Percentiles rank a stretch among this genome's conserved stretches.
phyloP scores from a whole-genome alignment of 148 eudicot species.

The Agrostemma githago region DNA sequence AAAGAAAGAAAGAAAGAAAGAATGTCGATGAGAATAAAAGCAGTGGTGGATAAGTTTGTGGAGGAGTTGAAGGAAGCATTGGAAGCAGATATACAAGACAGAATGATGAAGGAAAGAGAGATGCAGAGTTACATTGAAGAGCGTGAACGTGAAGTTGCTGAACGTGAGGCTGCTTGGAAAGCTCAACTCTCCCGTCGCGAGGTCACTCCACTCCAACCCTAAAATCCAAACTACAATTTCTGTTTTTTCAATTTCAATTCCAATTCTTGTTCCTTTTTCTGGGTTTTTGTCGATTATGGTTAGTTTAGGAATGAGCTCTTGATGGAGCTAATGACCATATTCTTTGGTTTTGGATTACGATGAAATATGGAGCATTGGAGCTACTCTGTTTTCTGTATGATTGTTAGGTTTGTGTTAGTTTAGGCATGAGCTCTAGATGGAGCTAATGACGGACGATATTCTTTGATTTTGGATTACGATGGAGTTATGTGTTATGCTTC shows the following conservation, averaged over 20 bases:
- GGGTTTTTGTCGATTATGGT: background rate
- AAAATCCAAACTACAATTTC: too few relatives aligned
- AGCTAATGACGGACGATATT: too few relatives aligned
- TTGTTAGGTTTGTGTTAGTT: too few relatives aligned
- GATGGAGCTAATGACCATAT: too few relatives aligned
- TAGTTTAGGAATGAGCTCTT: background rate
- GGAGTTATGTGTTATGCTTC: too few relatives aligned
- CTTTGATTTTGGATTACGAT: too few relatives aligned
- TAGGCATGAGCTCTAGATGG: too few relatives aligned
- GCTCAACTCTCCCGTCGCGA: constrained; percentile 98
- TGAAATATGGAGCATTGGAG: too few relatives aligned
- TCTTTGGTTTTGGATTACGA: too few relatives aligned
- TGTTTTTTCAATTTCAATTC: background rate
- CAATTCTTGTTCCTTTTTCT: background rate
- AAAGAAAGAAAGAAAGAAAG: too few relatives aligned
- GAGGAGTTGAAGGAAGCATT: constrained; percentile 89
- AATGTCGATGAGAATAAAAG: constrained; percentile 82
- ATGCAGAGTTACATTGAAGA: constrained; percentile 97
- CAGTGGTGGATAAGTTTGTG: constrained; percentile 91
- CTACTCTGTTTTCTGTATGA: too few relatives aligned
- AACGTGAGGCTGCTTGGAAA: constrained; percentile 99
- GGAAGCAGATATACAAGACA: constrained; percentile 89
- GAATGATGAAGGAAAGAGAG: constrained; percentile 97
- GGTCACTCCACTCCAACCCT: constrained; percentile 43
- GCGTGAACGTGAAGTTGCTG: constrained; percentile 93